A percentile compares a stretch with the other conserved stretches of the same genome.
Conservation (phyloP, 2,329 filamentous ascomycete species). For the Ophiobolus disseminans region DNA sequence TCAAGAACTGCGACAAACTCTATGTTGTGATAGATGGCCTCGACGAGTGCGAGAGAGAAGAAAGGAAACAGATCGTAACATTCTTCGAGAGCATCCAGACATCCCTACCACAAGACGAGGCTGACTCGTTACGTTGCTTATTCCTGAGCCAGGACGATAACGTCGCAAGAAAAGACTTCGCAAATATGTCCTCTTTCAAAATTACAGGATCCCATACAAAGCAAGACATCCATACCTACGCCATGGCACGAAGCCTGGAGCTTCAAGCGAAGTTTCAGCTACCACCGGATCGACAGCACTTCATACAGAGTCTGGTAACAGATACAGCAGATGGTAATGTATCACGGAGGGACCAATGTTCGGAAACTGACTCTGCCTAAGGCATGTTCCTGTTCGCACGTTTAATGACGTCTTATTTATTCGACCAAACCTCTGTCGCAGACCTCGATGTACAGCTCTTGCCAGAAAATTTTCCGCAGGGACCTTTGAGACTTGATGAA, state of each 20-base stretch:
- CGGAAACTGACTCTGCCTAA: neutral
- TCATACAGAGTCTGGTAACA: neutral
- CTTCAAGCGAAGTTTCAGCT: neutral
- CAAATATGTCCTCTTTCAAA: constrained; percentile 1
- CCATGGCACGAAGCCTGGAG: neutral
- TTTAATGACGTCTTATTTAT: neutral
- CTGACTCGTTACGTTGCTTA: constrained; percentile 37
- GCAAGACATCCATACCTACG: constrained; percentile 5
- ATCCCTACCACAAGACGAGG: constrained; percentile 13
- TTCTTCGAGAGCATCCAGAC: constrained; percentile 31
- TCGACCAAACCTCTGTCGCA: neutral
- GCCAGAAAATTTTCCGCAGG: neutral
- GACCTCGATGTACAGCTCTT: neutral
- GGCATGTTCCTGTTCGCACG: constrained; percentile 1
- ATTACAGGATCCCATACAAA: constrained; percentile 6
- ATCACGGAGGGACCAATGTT: neutral
- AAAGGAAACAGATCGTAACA: constrained; percentile 26
- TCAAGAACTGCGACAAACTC: constrained; percentile 18
- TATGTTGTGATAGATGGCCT: constrained; percentile 56
- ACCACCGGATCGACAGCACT: neutral
- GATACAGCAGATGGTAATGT: neutral
- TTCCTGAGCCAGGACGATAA: constrained; percentile 20
- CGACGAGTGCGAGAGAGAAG: constrained; percentile 49
- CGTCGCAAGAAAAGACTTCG: constrained; percentile 9
- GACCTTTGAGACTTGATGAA: neutral